Conservation (phyloP, 495 filamentous ascomycete genomes). For the Aspergillus diversus region DNA sequence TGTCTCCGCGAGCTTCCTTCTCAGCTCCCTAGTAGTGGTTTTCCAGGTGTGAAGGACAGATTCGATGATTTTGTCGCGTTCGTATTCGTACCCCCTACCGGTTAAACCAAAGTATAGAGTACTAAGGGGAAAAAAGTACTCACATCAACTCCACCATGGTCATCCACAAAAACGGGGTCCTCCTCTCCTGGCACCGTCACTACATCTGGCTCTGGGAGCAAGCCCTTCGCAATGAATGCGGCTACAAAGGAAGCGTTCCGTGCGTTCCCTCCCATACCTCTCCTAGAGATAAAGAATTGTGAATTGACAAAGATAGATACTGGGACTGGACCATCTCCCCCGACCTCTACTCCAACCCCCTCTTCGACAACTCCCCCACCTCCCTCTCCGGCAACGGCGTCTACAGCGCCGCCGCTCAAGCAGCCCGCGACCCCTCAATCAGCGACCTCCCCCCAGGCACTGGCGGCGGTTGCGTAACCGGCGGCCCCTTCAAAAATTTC, state of each 20-base stretch:
- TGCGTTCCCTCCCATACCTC: constrained; percentile 3
- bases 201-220: constrained; percentile 67
- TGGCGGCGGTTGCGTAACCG: constrained; percentile 67
- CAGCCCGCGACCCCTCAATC: constrained; percentile 22
- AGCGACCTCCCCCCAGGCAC: constrained; percentile 48
- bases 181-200: constrained; percentile 74
- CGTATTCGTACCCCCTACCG: not conserved
- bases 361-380: constrained; percentile 65
- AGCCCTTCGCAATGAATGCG: constrained; percentile 70
- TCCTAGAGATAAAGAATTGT: not conserved
- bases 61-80: constrained; percentile 72
- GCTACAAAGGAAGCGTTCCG: constrained; percentile 58
- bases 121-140: constrained; percentile 24
- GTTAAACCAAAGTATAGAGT: not conserved
- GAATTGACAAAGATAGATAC: constrained; percentile 28
- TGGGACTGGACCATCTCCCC: constrained; percentile 67
- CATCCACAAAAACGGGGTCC: constrained; percentile 68
- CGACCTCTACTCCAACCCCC: constrained; percentile 57
- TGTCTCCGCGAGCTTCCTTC: constrained; percentile 61
- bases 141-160: constrained; percentile 66
- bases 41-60: constrained; percentile 55
- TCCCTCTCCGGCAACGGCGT: constrained; percentile 66
- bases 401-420: constrained; percentile 33
- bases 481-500: constrained; percentile 60
- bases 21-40: constrained; percentile 41